Evolutionary conservation across 1,284 basidiomycete species (phyloP).

Genomic region (Somion occarium): DNA sequence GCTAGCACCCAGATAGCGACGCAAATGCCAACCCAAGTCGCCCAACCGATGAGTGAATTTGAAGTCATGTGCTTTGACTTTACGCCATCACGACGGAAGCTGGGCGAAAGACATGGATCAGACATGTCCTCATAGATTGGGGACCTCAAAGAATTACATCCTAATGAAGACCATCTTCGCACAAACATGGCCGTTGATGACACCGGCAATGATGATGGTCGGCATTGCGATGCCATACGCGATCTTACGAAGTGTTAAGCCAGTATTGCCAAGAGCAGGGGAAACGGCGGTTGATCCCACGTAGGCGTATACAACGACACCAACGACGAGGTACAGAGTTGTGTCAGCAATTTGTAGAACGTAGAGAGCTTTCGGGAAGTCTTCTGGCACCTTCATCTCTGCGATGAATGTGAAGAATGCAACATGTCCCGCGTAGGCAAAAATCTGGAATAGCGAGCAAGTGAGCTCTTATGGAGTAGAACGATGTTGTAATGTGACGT

Average conservation of each 20-base stretch:
- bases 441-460: slow-evolving; percentile 32
- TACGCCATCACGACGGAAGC: slow-evolving; percentile 25
- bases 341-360: slow-evolving; percentile 27
- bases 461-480: not conserved
- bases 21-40: slow-evolving; percentile 27
- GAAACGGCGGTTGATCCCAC: slow-evolving; percentile 23
- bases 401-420: slow-evolving; percentile 54
- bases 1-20: slow-evolving; percentile 24
- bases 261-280: slow-evolving; percentile 29
- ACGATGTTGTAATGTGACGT: slow-evolving; percentile 11
- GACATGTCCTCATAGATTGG: too few species aligned
- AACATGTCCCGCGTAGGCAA: slow-evolving; percentile 46
- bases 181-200: slow-evolving; percentile 30
- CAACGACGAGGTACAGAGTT: slow-evolving; percentile 28
- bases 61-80: slow-evolving; percentile 25
- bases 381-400: slow-evolving; percentile 45
- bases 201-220: slow-evolving; percentile 29
- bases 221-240: slow-evolving; percentile 29
- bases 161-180: slow-evolving; percentile 29
- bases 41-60: slow-evolving; percentile 27
- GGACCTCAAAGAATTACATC: too few species aligned
- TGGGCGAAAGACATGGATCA: too few species aligned
- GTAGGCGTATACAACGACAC: slow-evolving; percentile 28
- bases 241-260: slow-evolving; percentile 20
- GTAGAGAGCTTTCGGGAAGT: slow-evolving; percentile 28